Conservation (phyloP, 1,139 yeast genomes). For the Kurtzmaniella natalensis region DNA sequence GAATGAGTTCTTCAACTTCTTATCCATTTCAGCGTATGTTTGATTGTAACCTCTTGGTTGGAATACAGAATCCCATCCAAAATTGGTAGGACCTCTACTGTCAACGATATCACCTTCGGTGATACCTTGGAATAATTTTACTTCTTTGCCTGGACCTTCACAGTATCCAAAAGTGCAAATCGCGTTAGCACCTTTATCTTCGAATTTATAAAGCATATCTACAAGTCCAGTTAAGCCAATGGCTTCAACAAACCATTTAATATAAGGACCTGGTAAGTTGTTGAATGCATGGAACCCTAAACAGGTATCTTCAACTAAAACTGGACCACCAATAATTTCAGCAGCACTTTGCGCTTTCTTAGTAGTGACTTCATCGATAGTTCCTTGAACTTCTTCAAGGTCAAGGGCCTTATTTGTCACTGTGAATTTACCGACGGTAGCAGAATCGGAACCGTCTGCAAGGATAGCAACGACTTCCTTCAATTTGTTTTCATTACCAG, state of each 20-base stretch:
- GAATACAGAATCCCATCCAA: slow-evolving; percentile 95
- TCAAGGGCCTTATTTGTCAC: slow-evolving; percentile 66
- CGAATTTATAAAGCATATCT: slow-evolving; percentile 73
- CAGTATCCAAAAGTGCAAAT: slow-evolving; percentile 91
- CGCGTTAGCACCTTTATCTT: slow-evolving; percentile 82
- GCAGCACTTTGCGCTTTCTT: slow-evolving; percentile 85
- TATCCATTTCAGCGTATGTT: slow-evolving; percentile 93
- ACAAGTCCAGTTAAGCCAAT: slow-evolving; percentile 73
- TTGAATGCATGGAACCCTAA: slow-evolving; percentile 78
- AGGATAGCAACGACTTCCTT: slow-evolving; percentile 79
- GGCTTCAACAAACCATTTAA: slow-evolving; percentile 80
- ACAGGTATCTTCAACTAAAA: slow-evolving; percentile 92
- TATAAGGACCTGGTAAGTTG: slow-evolving; percentile 84
- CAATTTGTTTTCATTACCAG: slow-evolving; percentile 86
- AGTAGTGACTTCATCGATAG: slow-evolving; percentile 74
- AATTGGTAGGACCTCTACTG: slow-evolving; percentile 71
- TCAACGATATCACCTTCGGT: slow-evolving; percentile 77
- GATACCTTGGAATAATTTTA: slow-evolving; percentile 75
- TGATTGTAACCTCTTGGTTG: slow-evolving; percentile 65
- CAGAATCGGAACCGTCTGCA: slow-evolving; percentile 23
- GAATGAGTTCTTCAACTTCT: slow-evolving; percentile 66
- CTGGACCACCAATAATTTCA: slow-evolving; percentile 57
- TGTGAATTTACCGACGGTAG: slow-evolving; percentile 47
- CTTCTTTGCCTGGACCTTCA: slow-evolving; percentile 72
- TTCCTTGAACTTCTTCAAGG: slow-evolving; percentile 87